Evolutionary conservation across 306 rosid genomes (phyloP).

Genomic region (Acmispon strigosus): DNA sequence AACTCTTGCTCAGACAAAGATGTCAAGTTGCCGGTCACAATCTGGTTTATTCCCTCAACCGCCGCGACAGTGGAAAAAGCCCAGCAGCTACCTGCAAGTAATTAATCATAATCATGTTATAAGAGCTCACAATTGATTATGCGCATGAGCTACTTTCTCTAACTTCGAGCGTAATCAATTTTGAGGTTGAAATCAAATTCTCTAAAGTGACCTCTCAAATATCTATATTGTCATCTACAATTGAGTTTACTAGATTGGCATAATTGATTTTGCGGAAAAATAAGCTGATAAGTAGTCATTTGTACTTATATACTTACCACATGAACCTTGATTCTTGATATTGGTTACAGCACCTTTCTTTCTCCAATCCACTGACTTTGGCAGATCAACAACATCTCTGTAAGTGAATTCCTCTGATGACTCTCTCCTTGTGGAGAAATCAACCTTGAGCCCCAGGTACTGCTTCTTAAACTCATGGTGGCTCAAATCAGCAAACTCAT

Average conservation of each 20-base stretch:
- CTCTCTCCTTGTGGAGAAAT: slow-evolving; percentile 18
- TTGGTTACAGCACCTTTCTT: slow-evolving; percentile 66
- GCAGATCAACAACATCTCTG: slow-evolving; percentile 38
- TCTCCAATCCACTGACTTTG: slow-evolving; percentile 71
- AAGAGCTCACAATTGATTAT: no score
- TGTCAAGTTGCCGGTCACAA: slow-evolving; percentile 56
- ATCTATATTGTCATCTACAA: no score
- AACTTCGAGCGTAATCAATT: no score
- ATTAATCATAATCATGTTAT: background rate
- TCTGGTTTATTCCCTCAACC: slow-evolving; percentile 63
- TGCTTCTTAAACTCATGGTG: slow-evolving; percentile 48
- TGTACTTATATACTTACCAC: slow-evolving; percentile 35
- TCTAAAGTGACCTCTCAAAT: no score
- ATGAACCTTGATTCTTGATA: slow-evolving; percentile 70
- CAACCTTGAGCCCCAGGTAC: slow-evolving; percentile 40
- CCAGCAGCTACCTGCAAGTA: slow-evolving; percentile 70
- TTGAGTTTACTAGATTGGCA: no score
- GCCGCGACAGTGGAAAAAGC: slow-evolving; percentile 70
- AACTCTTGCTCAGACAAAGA: slow-evolving; percentile 60
- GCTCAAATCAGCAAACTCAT: slow-evolving; percentile 64
- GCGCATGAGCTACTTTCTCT: no score
- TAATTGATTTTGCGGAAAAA: no score
- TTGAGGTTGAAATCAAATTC: no score
- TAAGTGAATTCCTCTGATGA: slow-evolving; percentile 40
- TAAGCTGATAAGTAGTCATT: no score